Conservation (phyloP, 768 basidiomycete species). For the Leccinum olivaceopallidum region DNA sequence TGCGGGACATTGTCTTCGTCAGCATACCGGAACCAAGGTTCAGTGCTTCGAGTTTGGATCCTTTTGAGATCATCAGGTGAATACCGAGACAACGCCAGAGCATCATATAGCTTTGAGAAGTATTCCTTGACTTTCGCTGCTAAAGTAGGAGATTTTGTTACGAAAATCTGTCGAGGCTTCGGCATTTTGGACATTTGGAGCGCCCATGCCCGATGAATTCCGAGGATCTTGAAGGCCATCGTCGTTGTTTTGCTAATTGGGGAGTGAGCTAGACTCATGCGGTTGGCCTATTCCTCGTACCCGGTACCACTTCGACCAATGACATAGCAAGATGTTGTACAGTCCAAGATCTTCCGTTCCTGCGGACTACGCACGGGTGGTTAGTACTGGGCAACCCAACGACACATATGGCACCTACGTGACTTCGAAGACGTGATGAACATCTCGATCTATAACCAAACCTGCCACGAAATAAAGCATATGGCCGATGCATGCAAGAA, state of each 20-base stretch:
- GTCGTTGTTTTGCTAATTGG: slow-evolving; percentile 66
- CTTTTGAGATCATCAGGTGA: slow-evolving; percentile 40
- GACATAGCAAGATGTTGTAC: slow-evolving; percentile 61
- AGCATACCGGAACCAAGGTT: slow-evolving; percentile 34
- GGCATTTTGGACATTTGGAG: slow-evolving; percentile 30
- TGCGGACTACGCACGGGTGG: slow-evolving; percentile 32
- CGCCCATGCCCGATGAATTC: slow-evolving; percentile 57
- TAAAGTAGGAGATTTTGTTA: slow-evolving; percentile 67
- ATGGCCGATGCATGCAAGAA: not conserved
- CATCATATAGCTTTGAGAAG: slow-evolving; percentile 52
- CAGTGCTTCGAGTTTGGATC: slow-evolving; percentile 22
- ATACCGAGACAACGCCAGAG: slow-evolving; percentile 39
- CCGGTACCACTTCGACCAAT: slow-evolving; percentile 75
- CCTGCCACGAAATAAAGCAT: slow-evolving; percentile 12
- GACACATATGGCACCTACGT: slow-evolving; percentile 14
- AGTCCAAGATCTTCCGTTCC: slow-evolving; percentile 59
- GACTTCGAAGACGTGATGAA: slow-evolving; percentile 30
- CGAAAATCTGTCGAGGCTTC: slow-evolving; percentile 68
- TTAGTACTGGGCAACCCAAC: slow-evolving; percentile 10
- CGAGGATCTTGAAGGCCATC: slow-evolving; percentile 75
- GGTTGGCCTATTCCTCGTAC: slow-evolving; percentile 34
- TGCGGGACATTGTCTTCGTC: slow-evolving; percentile 38
- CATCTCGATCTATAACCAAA: slow-evolving; percentile 24
- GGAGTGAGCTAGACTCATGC: not conserved
- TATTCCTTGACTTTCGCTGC: slow-evolving; percentile 68